These are phyloP conservation scores for Pseudocercospora cruenta DNA, from an alignment of 2,329 filamentous ascomycete genomes.

Conservation along the genomic window DNA sequence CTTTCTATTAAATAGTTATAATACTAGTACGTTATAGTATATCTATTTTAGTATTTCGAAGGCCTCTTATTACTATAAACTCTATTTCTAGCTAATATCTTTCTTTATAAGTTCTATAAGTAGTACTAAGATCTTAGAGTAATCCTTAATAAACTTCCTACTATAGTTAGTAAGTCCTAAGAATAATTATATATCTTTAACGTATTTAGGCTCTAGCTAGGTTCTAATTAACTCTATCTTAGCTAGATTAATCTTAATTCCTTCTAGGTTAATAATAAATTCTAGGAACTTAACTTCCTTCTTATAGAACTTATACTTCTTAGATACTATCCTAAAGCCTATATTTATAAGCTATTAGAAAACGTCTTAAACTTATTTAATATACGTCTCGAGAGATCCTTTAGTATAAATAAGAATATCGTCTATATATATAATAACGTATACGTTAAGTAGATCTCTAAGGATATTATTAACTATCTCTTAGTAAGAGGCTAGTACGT, in stretches of 20 bases:
- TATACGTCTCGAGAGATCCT: neutral
- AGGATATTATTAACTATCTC: conserved; percentile 33
- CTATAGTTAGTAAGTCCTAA: conserved; percentile 21
- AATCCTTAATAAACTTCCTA: neutral
- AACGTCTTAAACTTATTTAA: neutral
- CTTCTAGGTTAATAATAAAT: conserved; percentile 23
- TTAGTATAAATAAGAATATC: conserved; percentile 36
- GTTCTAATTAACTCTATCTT: conserved; percentile 18
- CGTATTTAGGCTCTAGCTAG: conserved; percentile 15
- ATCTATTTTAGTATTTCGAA: neutral
- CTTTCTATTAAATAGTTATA: conserved; percentile 15
- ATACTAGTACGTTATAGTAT: conserved; percentile 7
- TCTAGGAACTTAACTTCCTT: conserved; percentile 22
- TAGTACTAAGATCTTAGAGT: neutral
- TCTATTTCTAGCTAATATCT: neutral
- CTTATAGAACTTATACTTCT: conserved; percentile 28
- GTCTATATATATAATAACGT: conserved; percentile 36
- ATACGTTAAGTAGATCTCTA: conserved; percentile 18
- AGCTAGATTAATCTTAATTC: conserved; percentile 21
- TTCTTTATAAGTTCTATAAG: neutral
- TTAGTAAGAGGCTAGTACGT: conserved; percentile 34
- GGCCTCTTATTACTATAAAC: neutral
- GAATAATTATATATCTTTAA: conserved; percentile 28
- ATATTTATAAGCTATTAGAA: neutral
- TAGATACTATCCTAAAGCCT: neutral